Base-by-base conservation (phyloP, 768 basidiomycete genomes). In the Tricholoma matsutake region DNA sequence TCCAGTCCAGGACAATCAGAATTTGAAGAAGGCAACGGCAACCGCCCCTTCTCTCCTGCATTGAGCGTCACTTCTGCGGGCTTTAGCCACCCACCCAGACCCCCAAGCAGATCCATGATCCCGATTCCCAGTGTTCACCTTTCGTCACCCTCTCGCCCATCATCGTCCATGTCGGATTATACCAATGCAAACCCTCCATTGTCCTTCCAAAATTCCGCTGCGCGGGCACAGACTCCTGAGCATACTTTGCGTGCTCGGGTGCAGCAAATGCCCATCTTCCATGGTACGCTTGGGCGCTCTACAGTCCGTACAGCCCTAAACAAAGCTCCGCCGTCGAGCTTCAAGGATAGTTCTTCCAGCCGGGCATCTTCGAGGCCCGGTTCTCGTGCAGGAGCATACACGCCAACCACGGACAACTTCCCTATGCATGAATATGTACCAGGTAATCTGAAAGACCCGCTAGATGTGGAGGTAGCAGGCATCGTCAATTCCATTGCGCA, bases 71-170 rank as follows among this genome's bases (percentile, higher is more conserved):
- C 81, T 20, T 82, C 84, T 1, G 77, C 69, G 53, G 75, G 64
- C 31, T 75, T 71, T 49, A 66, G 72, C 13, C 87, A 86, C 68
- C 84, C 85, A 29, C 82, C 86, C 10, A 82, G 91, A 34, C 91
- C 91, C 29, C 90, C 91, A 1, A 92, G 91, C 67, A 83, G 89
- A 57, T 94, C 92, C 5, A 88, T 85, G 84, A 92, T 94, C 59
- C 91, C 91, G 20, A 81, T 92, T 25, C 91, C 92, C 7, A 86
- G 81, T 63, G 77, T 92, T 2, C 87, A 89, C 58, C 74, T 91
- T 41, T 84, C 84, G 2, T 83, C 86, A 4, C 83, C 86, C 8
- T 91, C 90, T 18, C 81, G 91, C 34, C 88, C 91, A 1, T 81
- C 82, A 1, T 86, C 90, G 1, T 81, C 88, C 6, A 83, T 89